Base-by-base conservation (phyloP, 2,329 filamentous ascomycete genomes). In the Diaporthe humulicola region DNA sequence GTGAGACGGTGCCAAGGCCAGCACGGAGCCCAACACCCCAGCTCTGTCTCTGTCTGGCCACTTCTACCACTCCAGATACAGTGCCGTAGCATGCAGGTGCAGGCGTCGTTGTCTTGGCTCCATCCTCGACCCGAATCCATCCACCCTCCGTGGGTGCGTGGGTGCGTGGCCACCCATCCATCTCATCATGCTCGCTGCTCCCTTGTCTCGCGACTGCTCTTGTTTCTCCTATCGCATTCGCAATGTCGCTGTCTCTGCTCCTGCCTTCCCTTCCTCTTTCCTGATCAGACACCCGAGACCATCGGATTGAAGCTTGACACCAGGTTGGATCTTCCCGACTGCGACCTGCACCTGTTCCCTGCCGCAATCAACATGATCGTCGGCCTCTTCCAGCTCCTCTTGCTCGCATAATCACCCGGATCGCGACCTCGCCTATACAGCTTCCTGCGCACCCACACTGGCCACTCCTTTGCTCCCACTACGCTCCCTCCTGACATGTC, bases 1-100 rank as follows among this genome's bases (percentile, higher is more conserved):
- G 66, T 75, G 74, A 75, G 74, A 75, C 74, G 64, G 9, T 72
- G 74, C 74, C 74, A 75, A 75, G 74, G 22, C 70, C 19, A 45
- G 56, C 50, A 54, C 60, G 71, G 50, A 50, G 30, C 60, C 50
- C 25, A 57, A 10, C 38, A 45, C 45, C 69, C 56, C 38, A 33
- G 38, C 54, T 50, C 40, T 28, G 40, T 66, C 28, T 66, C 61
- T 50, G 42, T 50, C 22, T 52, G 45, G 48, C 45, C 61, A 15
- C 19, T 52, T 45, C 38, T 28, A 33, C 45, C 61, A 15, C 19
- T 52, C 61, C 38, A 14, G 66, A 40, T 28, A 38, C 45, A 42
- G 66, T 56, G 52, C 50, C 33, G 36, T 22, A 33, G 50, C 64
- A 45, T 54, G 45, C 64, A 71, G 36, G 67, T 33, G 50, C 67